These are phyloP conservation scores for Wickerhamomyces sp. DNA, from an alignment of 1,139 yeast genomes.

Conservation along the genomic window DNA sequence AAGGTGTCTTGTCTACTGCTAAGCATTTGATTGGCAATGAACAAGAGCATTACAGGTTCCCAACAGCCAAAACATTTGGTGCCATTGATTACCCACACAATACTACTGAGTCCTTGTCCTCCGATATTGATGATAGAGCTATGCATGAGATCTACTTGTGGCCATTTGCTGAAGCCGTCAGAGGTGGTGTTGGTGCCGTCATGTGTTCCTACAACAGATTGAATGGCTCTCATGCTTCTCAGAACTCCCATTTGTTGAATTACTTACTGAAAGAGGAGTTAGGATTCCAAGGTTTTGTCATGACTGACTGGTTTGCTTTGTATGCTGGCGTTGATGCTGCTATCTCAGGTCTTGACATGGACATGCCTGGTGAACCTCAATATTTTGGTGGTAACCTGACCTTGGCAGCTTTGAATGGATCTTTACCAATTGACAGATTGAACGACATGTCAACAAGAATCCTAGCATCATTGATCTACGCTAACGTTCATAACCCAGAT, in stretches of 20 bases:
- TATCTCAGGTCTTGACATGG: conserved; percentile 55
- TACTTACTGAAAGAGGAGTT: conserved; percentile 50
- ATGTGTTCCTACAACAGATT: conserved; percentile 56
- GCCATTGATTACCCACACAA: conserved; percentile 31
- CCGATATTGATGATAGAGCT: conserved; percentile 53
- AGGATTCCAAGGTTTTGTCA: conserved; percentile 59
- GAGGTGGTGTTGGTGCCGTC: conserved; percentile 54
- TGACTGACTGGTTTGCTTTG: conserved; percentile 59
- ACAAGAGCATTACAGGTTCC: conserved; percentile 56
- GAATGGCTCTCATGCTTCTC: conserved; percentile 53
- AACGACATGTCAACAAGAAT: conserved; percentile 58
- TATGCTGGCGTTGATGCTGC: conserved; percentile 50
- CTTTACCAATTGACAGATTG: conserved; percentile 45
- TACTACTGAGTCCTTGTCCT: conserved; percentile 33
- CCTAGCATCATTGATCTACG: conserved; percentile 48
- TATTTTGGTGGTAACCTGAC: conserved; percentile 53
- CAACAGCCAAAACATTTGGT: conserved; percentile 39
- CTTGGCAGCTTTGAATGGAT: conserved; percentile 45
- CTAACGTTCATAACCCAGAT: conserved; percentile 30
- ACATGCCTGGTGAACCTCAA: conserved; percentile 57
- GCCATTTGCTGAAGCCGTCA: conserved; percentile 60
- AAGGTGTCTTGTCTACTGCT: conserved; percentile 48
- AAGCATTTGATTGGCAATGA: conserved; percentile 55
- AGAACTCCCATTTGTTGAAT: conserved; percentile 50
- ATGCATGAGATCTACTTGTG: conserved; percentile 58